phyloP scores from a whole-genome alignment of 495 filamentous ascomycete genomes.

The Physcia stellaris region DNA sequence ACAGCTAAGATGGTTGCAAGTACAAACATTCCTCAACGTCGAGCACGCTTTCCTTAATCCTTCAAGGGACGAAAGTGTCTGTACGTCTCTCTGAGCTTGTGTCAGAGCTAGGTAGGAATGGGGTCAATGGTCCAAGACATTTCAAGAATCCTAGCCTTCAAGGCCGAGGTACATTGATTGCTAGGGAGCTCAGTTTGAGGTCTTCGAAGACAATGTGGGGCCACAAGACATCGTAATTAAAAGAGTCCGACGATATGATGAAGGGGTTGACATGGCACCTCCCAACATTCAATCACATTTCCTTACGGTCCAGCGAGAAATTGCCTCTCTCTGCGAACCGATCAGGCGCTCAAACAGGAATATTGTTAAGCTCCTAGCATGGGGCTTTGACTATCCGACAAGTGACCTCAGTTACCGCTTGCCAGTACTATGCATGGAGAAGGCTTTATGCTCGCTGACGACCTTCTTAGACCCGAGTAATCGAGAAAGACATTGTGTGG shows the following conservation, averaged over 20 bases:
- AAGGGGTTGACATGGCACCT: neutral
- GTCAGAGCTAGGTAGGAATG: no score
- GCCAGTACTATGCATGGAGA: conserved; percentile 2
- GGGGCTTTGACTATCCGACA: conserved; percentile 1
- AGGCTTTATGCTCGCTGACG: neutral
- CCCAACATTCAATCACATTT: neutral
- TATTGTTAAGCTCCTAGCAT: conserved; percentile 11
- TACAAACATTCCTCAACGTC: no score
- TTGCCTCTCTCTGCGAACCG: conserved; percentile 4
- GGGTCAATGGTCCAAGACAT: neutral
- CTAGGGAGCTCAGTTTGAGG: neutral
- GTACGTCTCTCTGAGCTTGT: no score
- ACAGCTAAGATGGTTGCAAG: no score
- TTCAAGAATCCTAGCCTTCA: neutral
- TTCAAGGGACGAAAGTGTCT: no score
- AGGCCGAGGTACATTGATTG: neutral
- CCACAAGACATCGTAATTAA: neutral
- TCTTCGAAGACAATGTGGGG: neutral
- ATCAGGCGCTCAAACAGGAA: conserved; percentile 9
- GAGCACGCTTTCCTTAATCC: no score
- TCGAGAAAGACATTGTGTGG: neutral
- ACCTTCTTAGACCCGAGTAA: conserved; percentile 1
- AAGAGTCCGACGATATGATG: neutral
- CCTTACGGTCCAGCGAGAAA: conserved; percentile 1
- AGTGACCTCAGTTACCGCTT: neutral